These are phyloP conservation scores for Dionaea muscipula DNA, from an alignment of 179 eudicot species.

Conservation along the genomic window DNA sequence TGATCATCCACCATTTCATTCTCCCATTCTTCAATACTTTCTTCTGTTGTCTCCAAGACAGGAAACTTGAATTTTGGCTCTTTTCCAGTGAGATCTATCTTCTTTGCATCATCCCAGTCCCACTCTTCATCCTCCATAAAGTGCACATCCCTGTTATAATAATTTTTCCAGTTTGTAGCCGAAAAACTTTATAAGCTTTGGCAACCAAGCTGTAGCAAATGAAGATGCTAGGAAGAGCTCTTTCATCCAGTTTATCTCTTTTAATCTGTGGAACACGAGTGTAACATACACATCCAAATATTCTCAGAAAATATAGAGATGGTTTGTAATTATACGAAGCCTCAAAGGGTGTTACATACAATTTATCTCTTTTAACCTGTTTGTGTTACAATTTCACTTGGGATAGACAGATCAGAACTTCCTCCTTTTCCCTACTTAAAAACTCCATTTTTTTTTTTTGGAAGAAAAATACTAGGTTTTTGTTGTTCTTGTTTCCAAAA, in stretches of 20 bases:
- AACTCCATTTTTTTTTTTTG: too few species aligned
- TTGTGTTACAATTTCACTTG: too few species aligned
- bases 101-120: conserved; percentile 8
- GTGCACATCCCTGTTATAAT: conserved; percentile 1
- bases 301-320: neutral
- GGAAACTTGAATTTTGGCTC: neutral
- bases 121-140: conserved; percentile 10
- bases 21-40: too few species aligned
- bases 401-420: too few species aligned
- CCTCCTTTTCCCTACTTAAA: too few species aligned
- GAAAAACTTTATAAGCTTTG: conserved; percentile 11
- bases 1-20: too few species aligned
- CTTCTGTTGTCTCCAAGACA: neutral
- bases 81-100: neutral
- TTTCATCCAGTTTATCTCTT: conserved; percentile 10
- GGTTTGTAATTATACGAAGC: conserved; percentile 10
- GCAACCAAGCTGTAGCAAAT: conserved; percentile 5
- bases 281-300: conserved; percentile 10
- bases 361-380: too few species aligned
- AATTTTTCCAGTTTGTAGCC: conserved; percentile 7
- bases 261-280: conserved; percentile 6
- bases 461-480: too few species aligned
- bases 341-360: neutral
- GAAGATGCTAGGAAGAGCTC: conserved; percentile 8
- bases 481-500: too few species aligned